A percentile compares a stretch with the other conserved stretches of the same genome.
phyloP scores from a whole-genome alignment of 108 stramenopile genomes.

The Hondaea fermentalgiana region DNA sequence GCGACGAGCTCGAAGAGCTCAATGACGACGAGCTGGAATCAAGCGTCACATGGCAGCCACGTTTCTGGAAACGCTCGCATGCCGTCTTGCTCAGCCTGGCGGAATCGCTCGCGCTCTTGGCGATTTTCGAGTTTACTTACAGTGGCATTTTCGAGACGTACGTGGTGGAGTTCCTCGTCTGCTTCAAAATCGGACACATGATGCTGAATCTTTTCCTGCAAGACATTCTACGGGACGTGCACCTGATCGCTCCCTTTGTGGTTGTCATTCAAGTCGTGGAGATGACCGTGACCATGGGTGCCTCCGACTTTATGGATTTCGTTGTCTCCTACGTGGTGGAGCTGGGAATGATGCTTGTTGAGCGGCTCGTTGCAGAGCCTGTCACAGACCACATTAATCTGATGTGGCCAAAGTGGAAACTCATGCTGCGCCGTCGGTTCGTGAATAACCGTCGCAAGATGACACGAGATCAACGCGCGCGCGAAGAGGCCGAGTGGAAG shows the following conservation, averaged over 20 bases:
- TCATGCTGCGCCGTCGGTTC: constrained; percentile 46
- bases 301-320: constrained; percentile 64
- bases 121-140: constrained; percentile 64
- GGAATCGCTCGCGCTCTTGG: background rate
- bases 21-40: constrained; percentile 17
- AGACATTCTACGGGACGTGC: constrained; percentile 46
- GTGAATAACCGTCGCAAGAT: constrained; percentile 35
- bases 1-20: background rate
- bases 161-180: constrained; percentile 54
- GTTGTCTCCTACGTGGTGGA: constrained; percentile 59
- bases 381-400: constrained; percentile 23
- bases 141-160: constrained; percentile 52
- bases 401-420: constrained; percentile 64
- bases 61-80: constrained; percentile 64
- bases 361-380: constrained; percentile 66
- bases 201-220: constrained; percentile 51
- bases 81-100: constrained; percentile 33
- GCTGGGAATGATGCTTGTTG: constrained; percentile 48
- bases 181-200: constrained; percentile 59
- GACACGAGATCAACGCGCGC: constrained; percentile 62
- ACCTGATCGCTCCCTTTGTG: constrained; percentile 59
- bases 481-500: constrained; percentile 60
- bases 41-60: constrained; percentile 35
- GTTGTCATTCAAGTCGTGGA: constrained; percentile 57
- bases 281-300: constrained; percentile 65